Percentiles rank a stretch among this genome's conserved stretches.
Conservation (phyloP, 371 early-diverging fungal species). For the Zancudomyces culisetae region DNA sequence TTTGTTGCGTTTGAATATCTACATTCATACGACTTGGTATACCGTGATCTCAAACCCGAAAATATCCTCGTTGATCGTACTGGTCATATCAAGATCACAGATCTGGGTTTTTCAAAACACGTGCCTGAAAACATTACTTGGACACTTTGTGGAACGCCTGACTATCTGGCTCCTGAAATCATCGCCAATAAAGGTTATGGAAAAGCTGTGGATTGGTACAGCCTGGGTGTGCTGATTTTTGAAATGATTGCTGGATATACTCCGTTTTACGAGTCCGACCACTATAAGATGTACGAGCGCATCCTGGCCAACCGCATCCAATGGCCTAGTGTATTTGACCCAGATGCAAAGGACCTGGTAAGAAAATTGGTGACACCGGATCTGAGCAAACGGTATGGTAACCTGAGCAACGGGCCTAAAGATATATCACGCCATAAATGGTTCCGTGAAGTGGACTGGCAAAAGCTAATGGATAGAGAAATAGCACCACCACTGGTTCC, state of each 20-base stretch:
- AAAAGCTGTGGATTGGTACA: conserved; percentile 92
- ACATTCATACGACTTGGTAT: conserved; percentile 83
- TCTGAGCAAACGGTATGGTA: conserved; percentile 78
- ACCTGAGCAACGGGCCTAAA: conserved; percentile 65
- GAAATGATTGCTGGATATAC: conserved; percentile 89
- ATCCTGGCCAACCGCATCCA: conserved; percentile 70
- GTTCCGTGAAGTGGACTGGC: conserved; percentile 90
- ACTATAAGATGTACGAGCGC: conserved; percentile 83
- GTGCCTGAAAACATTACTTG: conserved; percentile 87
- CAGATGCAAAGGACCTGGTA: conserved; percentile 72
- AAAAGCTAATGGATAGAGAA: conserved; percentile 43
- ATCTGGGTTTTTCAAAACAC: conserved; percentile 97
- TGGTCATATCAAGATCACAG: conserved; percentile 97
- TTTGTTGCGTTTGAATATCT: conserved; percentile 61
- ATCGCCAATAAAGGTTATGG: conserved; percentile 91
- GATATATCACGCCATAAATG: conserved; percentile 89
- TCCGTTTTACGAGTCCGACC: conserved; percentile 93
- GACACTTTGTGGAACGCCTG: conserved; percentile 98
- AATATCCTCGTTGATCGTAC: conserved; percentile 69
- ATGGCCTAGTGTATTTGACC: conserved; percentile 83
- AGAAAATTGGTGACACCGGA: conserved; percentile 72
- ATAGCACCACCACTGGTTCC: conserved; percentile 84
- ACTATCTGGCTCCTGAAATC: conserved; percentile 96
- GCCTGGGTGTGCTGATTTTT: conserved; percentile 85
- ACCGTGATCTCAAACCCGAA: conserved; percentile 86